Evolutionary conservation across 1,284 basidiomycete genomes (phyloP), one percentile per base, ranked within the genome.

Genomic region (Sporisorium iseilematis-ciliati): DNA sequence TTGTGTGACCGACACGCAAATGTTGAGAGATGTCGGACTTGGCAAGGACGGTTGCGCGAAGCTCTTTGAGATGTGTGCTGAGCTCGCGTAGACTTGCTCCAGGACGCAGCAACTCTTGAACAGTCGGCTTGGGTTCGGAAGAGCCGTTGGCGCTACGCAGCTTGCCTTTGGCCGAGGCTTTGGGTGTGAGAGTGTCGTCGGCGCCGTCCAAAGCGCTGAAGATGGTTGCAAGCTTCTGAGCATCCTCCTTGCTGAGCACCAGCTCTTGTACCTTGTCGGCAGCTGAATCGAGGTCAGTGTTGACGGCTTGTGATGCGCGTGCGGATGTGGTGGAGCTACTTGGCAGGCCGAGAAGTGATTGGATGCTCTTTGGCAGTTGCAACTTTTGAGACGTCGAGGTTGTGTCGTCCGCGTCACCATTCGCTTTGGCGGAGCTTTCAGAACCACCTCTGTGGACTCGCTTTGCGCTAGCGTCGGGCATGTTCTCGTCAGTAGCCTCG

Each of bases 261-360:
- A 71, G 51, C 40, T 71, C 68, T n/a, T 55, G 18, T 7, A 46
- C 65, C 45, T 65, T 61, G 7, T 51, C 21, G 12, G 57, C 49
- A 18, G 56, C 56, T 7, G 31, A 7, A 6, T 50, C 38, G n/a
- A 57, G 20, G 25, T 41, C 55, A 4, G 16, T 45, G 20, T 41
- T 56, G 6, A 33, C 14, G n/a, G 16, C 41, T 16, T 21, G 25
- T 18, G 46, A 10, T 49, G 12, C 18, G 2, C 43, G 41, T 20
- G 41, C 2, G 2, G 53, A 43, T 16, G 48, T 23, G 60, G 55
- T 48, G 18, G 62, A 69, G 7, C 59, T 57, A 26, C 63, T 23
- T 10, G 72, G 46, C 5, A 75, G 16, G 26, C 72, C 72, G 21
- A 75, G 59, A n/a, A 75, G 66, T 16, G 57, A 38, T 43, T 59